Conservation (phyloP, 2,329 filamentous ascomycete species). For the Trichoderma endophyticum region DNA sequence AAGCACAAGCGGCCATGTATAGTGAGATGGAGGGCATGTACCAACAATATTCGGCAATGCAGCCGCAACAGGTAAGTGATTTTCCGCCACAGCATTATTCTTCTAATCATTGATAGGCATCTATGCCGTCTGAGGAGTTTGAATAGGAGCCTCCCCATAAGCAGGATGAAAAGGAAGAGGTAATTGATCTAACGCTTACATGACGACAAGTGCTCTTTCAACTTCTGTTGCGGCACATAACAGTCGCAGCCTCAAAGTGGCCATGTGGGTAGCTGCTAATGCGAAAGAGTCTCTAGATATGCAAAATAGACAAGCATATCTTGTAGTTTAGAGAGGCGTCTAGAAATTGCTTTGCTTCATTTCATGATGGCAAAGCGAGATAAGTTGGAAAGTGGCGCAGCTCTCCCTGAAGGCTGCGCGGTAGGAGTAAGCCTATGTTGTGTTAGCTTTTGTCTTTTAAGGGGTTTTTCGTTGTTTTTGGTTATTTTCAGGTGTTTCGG, state of each 20-base stretch:
- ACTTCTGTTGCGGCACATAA: not conserved
- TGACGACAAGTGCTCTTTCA: not conserved
- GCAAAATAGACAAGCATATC: not conserved
- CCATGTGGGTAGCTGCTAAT: not conserved
- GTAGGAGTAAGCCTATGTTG: slow-evolving; percentile 58
- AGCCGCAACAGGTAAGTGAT: slow-evolving; percentile 72
- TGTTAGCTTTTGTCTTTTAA: slow-evolving; percentile 3
- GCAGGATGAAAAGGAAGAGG: not conserved
- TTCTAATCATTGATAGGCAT: slow-evolving; percentile 33
- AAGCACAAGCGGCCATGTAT: slow-evolving; percentile 68
- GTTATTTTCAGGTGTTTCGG: not conserved
- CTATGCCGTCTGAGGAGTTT: slow-evolving; percentile 47
- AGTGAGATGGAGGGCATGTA: slow-evolving; percentile 83
- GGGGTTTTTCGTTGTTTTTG: not conserved
- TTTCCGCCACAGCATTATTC: not conserved
- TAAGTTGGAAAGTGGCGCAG: slow-evolving; percentile 66
- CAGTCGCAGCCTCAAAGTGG: not conserved
- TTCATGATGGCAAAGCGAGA: slow-evolving; percentile 67
- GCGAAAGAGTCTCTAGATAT: not conserved
- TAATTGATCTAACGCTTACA: not conserved
- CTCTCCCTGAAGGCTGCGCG: slow-evolving; percentile 55
- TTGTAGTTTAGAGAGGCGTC: not conserved
- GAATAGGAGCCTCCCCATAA: slow-evolving; percentile 30
- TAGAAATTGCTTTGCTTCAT: slow-evolving; percentile 19
- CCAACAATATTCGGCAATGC: slow-evolving; percentile 71